Evolutionary conservation across 345 rosid genomes (phyloP), one percentile per base, ranked within the genome.

Genomic region (Populus alba): DNA sequence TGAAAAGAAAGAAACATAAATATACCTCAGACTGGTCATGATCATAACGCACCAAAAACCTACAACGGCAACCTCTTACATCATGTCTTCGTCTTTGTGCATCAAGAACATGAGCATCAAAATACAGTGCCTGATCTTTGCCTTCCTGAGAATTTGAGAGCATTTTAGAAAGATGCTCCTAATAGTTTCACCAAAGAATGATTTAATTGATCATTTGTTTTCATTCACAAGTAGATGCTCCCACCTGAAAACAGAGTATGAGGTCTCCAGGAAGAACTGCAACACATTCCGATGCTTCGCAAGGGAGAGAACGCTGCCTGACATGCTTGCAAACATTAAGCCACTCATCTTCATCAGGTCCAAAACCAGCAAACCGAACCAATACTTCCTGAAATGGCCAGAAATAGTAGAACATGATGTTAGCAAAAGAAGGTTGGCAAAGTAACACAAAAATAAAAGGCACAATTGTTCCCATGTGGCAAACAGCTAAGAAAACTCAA

Each of bases 221-320:
- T 35, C 66, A 78, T 38, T 45, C n/a, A 31, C 6, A 22, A 63
- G n/a, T 16, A 41, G 66, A 81, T 51, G 73, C 59, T 77, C 75
- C 29, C 67, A 94, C 99, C 97, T 94, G 99, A 90, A 97, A 97
- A 87, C 98, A 97, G 75, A 97, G 97, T 39, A 92, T 89, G 79
- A 92, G 94, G 85, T 97, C 99, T 78, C 97, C 98, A 1, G 98
- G 92, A 86, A 97, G 97, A 83, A 97, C 97, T n/a, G 92, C 98
- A 84, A 92, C 98, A 80, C 99, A 97, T 84, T 97, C 99, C 7
- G 97, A 89, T 81, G 98, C 93, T 91, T 97, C 99, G 78, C 98
- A 97, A 16, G 99, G 98, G 79, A 92, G 98, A 75, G 99, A 94
- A 6, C 99, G 92, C 82, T 90, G 98, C 81, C 99, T 88, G 70